phyloP scores from a whole-genome alignment of 176 grass and related monocot genomes.

The Oryza glaberrima region DNA sequence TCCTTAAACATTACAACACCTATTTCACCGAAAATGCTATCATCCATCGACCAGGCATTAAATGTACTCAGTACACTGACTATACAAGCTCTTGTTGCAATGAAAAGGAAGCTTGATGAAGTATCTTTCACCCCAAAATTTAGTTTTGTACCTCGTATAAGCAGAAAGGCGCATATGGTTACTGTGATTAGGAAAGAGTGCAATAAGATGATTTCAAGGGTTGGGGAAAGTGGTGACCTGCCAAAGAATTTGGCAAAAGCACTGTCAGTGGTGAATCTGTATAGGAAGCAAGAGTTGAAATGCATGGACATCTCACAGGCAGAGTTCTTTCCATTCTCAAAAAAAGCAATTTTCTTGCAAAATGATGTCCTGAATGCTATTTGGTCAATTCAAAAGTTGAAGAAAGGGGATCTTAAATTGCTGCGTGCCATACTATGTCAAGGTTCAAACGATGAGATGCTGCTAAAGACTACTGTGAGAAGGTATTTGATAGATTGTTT shows the following conservation, averaged over 20 bases:
- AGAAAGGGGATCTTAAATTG: neutral
- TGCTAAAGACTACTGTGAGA: neutral
- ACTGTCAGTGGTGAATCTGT: slow-evolving; percentile 22
- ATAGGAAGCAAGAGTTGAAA: neutral
- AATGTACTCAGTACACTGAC: slow-evolving; percentile 14
- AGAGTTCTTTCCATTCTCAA: slow-evolving; percentile 32
- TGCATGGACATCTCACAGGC: slow-evolving; percentile 6
- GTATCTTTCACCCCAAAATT: slow-evolving; percentile 29
- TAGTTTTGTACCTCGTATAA: neutral
- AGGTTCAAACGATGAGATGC: neutral
- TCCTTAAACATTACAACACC: neutral
- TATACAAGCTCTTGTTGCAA: slow-evolving; percentile 30
- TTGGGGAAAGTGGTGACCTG: slow-evolving; percentile 22
- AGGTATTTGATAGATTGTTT: slow-evolving; percentile 38
- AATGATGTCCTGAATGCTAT: slow-evolving; percentile 32
- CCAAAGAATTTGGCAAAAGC: slow-evolving; percentile 29
- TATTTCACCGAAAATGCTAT: slow-evolving; percentile 21
- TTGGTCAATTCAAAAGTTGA: slow-evolving; percentile 14
- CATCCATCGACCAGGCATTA: slow-evolving; percentile 33
- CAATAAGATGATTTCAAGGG: slow-evolving; percentile 12
- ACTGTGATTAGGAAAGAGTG: slow-evolving; percentile 10
- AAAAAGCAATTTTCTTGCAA: slow-evolving; percentile 1
- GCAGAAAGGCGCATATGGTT: neutral
- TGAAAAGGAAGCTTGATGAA: slow-evolving; percentile 26
- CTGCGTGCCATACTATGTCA: neutral